Conservation (phyloP, 345 rosid species). For the Brassica juncea region DNA sequence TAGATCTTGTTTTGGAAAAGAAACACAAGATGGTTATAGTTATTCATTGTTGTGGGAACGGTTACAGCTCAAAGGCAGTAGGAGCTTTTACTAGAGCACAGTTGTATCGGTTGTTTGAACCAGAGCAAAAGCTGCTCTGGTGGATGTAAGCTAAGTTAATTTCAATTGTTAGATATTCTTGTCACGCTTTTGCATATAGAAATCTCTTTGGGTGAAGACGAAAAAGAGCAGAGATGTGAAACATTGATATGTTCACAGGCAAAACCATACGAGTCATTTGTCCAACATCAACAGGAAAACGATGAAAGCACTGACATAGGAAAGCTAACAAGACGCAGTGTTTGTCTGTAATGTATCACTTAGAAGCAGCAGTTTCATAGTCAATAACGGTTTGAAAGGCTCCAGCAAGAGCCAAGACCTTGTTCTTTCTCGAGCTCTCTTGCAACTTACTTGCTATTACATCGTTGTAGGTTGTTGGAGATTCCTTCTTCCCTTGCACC, state of each 20-base stretch:
- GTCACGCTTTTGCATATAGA: not conserved
- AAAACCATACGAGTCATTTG: not conserved
- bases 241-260: slow-evolving; percentile 7
- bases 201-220: too few relatives aligned
- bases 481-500: slow-evolving; percentile 59
- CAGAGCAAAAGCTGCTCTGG: slow-evolving; percentile 37
- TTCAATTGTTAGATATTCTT: not conserved
- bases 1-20: slow-evolving; percentile 63
- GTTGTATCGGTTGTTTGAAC: slow-evolving; percentile 44
- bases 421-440: slow-evolving; percentile 67
- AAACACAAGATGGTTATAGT: slow-evolving; percentile 67
- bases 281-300: not conserved
- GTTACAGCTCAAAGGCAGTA: slow-evolving; percentile 48
- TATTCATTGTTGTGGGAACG: slow-evolving; percentile 41
- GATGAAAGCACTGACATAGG: slow-evolving; percentile 21
- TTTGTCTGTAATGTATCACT: slow-evolving; percentile 33
- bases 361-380: slow-evolving; percentile 60
- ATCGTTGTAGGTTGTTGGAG: slow-evolving; percentile 75
- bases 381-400: slow-evolving; percentile 93
- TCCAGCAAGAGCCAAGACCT: slow-evolving; percentile 81
- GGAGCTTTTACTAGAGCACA: slow-evolving; percentile 68
- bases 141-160: slow-evolving; percentile 15
- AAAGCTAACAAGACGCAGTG: slow-evolving; percentile 26
- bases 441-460: slow-evolving; percentile 74
- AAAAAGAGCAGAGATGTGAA: not conserved